Evolutionary conservation across 2,329 filamentous ascomycete species (phyloP).

Genomic region (Aurifilum marmelostoma): DNA sequence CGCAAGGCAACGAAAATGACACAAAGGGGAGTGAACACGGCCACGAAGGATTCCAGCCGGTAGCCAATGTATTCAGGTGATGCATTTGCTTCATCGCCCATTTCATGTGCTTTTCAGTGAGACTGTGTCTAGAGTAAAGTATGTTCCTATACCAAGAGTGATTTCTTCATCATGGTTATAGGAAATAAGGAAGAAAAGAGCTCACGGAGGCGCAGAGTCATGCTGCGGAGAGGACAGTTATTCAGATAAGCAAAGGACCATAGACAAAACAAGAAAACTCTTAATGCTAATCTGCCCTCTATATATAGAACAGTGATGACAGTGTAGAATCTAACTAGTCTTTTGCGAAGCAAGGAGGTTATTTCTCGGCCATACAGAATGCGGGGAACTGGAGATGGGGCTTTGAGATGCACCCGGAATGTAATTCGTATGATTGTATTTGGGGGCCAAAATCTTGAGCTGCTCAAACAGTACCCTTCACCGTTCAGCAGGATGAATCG

Average conservation of each 20-base stretch:
- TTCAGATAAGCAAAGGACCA: too few relatives aligned
- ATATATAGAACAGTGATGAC: background rate
- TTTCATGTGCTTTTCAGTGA: background rate
- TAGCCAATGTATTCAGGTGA: slow-evolving; percentile 6
- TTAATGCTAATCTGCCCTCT: background rate
- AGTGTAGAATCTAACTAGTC: too few relatives aligned
- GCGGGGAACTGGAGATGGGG: background rate
- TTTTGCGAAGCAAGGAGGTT: background rate
- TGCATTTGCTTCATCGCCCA: background rate
- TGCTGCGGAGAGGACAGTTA: too few relatives aligned
- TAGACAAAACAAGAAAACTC: background rate
- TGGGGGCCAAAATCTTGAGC: background rate
- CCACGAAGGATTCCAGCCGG: background rate
- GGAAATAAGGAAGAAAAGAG: background rate
- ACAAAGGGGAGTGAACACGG: background rate
- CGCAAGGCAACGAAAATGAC: background rate
- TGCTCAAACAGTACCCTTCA: background rate
- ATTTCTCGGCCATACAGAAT: background rate
- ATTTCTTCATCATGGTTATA: background rate
- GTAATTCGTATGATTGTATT: background rate
- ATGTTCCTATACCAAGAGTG: background rate
- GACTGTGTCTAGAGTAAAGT: background rate
- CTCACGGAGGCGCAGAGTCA: too few relatives aligned
- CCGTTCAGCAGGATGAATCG: background rate
- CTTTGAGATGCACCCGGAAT: background rate